Percentiles rank a stretch among this genome's conserved stretches.
Evolutionary conservation across 2,329 filamentous ascomycete genomes (phyloP).

Genomic region (Fusarium sp.): DNA sequence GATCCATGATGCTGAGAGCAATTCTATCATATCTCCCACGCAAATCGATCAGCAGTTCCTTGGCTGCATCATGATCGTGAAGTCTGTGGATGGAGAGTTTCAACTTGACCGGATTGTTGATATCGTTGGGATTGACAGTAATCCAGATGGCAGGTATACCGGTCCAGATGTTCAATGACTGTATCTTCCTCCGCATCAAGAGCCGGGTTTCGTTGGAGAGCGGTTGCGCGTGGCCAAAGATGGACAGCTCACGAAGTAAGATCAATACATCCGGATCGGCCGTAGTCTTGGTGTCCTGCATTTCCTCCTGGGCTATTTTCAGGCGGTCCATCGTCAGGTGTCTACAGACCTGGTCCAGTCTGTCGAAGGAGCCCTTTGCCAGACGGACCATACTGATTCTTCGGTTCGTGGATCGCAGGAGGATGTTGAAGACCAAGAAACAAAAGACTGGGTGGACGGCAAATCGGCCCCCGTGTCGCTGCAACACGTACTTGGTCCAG

Average conservation of each 20-base stretch:
- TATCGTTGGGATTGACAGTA: constrained; percentile 24
- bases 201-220: constrained; percentile 9
- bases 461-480: constrained; percentile 14
- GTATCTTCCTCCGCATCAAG: constrained; percentile 16
- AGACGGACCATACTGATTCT: constrained; percentile 12
- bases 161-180: constrained; percentile 10
- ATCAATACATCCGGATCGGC: too few relatives aligned
- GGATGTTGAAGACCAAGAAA: constrained; percentile 29
- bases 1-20: constrained; percentile 1
- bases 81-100: constrained; percentile 8
- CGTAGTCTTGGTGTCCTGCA: background rate
- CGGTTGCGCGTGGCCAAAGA: constrained; percentile 2
- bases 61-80: constrained; percentile 5
- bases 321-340: constrained; percentile 4
- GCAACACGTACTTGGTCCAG: constrained; percentile 33
- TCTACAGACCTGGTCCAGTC: background rate
- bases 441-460: constrained; percentile 20
- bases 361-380: constrained; percentile 7
- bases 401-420: constrained; percentile 13
- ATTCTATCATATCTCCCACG: background rate
- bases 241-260: background rate
- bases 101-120: constrained; percentile 24
- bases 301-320: constrained; percentile 10
- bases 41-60: constrained; percentile 8
- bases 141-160: constrained; percentile 22